Base-by-base conservation (phyloP, 371 early-diverging fungal genomes). In the Lichtheimia ornata region DNA sequence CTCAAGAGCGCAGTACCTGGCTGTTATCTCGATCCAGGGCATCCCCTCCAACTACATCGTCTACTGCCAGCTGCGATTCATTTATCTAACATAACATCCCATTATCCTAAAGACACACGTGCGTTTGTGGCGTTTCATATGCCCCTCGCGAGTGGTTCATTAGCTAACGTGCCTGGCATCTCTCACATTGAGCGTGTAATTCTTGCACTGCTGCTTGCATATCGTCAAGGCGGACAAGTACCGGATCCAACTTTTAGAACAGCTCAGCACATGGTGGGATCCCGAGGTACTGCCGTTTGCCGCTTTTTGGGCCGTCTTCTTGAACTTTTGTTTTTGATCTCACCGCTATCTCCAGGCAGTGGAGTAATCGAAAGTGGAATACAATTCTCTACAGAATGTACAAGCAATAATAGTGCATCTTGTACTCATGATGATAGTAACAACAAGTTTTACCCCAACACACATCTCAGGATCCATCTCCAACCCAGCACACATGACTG, bases 81-180 rank as follows among this genome's bases (percentile, higher is more conserved):
- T 65, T 66, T 85, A 15, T 73, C 86, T 28, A 82, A 84, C 58
- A 57, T 84, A 15, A 81, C 81, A 7, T 77, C 82, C 7, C 79
- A 84, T 51, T 69, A 83, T 59, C 84, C 85, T 22, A 85, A 85
- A 59, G 88, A 87, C 62, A 77, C 88, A 0, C 68, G 88, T 15
- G 84, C 85, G 1, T 77, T 83, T 53, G 78, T 81, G 0, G 79
- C 85, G 1, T 85, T 84, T 59, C 83, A 84, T 44, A 76, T 85
- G 70, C 82, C 85, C 27, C 66, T 87, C 0, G 79, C 88, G 1
- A 80, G 84, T 13, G 88, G 88, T 2, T 76, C 84, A 0, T 70
- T 85, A 9, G 77, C 84, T 15, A 84, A 85, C 58, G 70, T 84
- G 5, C 85, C 84, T 11, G 88, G 88, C 3, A 41, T 87, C 17